These are phyloP conservation scores for Corynespora cassiicola DNA, from an alignment of 2,329 filamentous ascomycete species.

Conservation along the genomic window DNA sequence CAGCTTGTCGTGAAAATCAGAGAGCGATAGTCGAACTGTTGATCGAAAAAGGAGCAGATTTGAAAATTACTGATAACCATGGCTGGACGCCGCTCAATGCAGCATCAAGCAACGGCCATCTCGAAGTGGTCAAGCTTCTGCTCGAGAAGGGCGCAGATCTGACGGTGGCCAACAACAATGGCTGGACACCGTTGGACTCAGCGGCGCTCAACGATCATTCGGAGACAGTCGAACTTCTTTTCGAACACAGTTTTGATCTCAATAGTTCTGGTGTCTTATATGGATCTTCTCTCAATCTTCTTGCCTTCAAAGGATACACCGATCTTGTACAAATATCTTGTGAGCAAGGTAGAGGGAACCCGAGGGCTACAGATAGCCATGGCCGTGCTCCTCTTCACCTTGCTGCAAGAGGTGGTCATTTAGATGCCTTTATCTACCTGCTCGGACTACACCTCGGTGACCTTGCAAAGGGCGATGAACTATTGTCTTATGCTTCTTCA, in stretches of 20 bases:
- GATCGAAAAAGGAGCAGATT: neutral
- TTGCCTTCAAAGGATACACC: slow-evolving; percentile 6
- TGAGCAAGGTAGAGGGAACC: slow-evolving; percentile 1
- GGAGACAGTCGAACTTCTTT: neutral
- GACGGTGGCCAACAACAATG: neutral
- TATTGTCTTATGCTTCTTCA: slow-evolving; percentile 10
- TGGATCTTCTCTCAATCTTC: slow-evolving; percentile 3
- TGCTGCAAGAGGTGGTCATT: slow-evolving; percentile 5
- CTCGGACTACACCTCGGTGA: neutral
- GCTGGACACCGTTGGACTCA: neutral
- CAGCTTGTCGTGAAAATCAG: no score
- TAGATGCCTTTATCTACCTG: slow-evolving; percentile 4
- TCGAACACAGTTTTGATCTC: slow-evolving; percentile 1
- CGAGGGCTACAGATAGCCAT: slow-evolving; percentile 2
- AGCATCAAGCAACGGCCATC: slow-evolving; percentile 2
- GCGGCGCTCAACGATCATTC: neutral
- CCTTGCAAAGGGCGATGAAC: slow-evolving; percentile 6
- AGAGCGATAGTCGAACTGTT: neutral
- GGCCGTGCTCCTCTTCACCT: slow-evolving; percentile 2
- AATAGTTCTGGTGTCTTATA: neutral
- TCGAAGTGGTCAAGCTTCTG: slow-evolving; percentile 4
- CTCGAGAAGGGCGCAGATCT: slow-evolving; percentile 4
- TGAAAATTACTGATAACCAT: neutral
- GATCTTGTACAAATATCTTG: slow-evolving; percentile 6
- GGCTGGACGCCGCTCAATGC: slow-evolving; percentile 1